A percentile compares a stretch with the other conserved stretches of the same genome.
Conservation (phyloP, 495 filamentous ascomycete species). For the Xylaria venustula region DNA sequence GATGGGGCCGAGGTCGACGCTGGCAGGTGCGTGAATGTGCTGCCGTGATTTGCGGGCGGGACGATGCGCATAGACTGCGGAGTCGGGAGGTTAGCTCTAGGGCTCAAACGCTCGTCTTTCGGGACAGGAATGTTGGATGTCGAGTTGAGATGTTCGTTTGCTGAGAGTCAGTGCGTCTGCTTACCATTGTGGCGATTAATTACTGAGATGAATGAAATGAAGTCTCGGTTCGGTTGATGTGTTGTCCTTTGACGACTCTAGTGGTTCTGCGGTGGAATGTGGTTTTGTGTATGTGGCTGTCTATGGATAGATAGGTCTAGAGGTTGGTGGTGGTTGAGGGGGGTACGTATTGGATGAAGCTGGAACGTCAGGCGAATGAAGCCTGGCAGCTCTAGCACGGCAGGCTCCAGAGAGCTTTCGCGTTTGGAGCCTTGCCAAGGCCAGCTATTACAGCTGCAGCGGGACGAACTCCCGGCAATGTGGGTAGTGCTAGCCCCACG, state of each 20-base stretch:
- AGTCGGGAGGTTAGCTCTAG: constrained; percentile 21
- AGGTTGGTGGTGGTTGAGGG: no score
- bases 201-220: no score
- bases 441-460: constrained; percentile 13
- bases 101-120: no score
- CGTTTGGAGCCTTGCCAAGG: constrained; percentile 36
- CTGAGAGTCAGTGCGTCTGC: not conserved
- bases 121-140: no score
- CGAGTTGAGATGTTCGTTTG: not conserved
- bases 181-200: constrained; percentile 48
- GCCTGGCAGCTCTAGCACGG: constrained; percentile 2
- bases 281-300: not conserved
- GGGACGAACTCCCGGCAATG: constrained; percentile 17
- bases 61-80: constrained; percentile 83
- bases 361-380: not conserved
- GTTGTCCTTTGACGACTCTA: no score
- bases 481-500: not conserved
- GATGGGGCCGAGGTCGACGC: constrained; percentile 71
- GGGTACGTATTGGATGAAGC: not conserved
- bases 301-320: not conserved
- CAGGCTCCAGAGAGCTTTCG: constrained; percentile 49
- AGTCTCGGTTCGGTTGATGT: no score
- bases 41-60: constrained; percentile 60
- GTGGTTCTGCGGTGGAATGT: no score
- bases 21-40: constrained; percentile 56